Percentiles rank a stretch among this genome's conserved stretches.
Conservation (phyloP, 345 rosid genomes). For the Brassica rapa region DNA sequence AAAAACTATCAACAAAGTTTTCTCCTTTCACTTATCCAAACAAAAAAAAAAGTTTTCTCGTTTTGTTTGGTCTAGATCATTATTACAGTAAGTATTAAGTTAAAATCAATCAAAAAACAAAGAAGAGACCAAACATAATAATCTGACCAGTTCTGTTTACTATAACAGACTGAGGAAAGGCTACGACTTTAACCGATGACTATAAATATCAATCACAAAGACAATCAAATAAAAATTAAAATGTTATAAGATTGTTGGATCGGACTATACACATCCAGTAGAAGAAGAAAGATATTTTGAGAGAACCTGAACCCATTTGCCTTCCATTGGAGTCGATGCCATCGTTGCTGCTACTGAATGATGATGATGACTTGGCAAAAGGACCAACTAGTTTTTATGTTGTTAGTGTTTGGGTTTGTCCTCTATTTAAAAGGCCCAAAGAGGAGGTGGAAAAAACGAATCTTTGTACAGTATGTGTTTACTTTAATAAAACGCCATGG, state of each 20-base stretch:
- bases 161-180: no score
- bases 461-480: neutral
- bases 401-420: neutral
- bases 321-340: constrained; percentile 50
- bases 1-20: neutral
- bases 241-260: neutral
- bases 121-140: no score
- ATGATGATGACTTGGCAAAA: constrained; percentile 6
- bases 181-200: no score
- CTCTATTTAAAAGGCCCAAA: constrained; percentile 20
- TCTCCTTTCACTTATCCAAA: neutral
- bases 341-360: constrained; percentile 7
- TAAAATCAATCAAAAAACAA: no score
- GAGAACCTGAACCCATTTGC: constrained; percentile 69
- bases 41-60: neutral
- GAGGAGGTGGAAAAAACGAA: neutral
- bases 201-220: no score
- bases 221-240: no score
- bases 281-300: no score
- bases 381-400: constrained; percentile 1
- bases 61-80: neutral
- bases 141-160: no score
- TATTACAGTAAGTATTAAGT: neutral
- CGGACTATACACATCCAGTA: neutral
- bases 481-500: neutral